phyloP scores from a whole-genome alignment of 2,329 filamentous ascomycete species.

The Elsinoe arachidis region DNA sequence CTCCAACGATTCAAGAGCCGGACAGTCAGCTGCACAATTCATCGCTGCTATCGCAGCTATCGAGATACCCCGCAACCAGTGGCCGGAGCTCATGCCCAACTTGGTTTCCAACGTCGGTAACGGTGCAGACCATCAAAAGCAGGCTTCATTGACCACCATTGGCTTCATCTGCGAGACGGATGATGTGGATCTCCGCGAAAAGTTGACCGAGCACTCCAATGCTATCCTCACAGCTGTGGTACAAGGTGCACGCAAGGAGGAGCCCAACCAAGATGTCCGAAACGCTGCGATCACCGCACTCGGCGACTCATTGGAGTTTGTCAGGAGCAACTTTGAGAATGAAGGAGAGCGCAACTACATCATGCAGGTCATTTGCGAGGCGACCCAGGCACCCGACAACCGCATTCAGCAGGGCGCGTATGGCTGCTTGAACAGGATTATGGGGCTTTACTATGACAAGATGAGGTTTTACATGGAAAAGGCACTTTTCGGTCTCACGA shows the following conservation, averaged over 20 bases:
- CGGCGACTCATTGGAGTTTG: conserved; percentile 93
- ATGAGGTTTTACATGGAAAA: conserved; percentile 99
- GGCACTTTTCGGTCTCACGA: conserved; percentile 92
- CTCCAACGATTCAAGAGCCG: conserved; percentile 72
- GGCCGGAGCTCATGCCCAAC: conserved; percentile 80
- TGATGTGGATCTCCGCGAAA: conserved; percentile 73
- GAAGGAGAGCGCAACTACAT: conserved; percentile 99
- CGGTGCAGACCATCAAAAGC: conserved; percentile 81
- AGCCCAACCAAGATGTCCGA: conserved; percentile 82
- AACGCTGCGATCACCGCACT: conserved; percentile 88
- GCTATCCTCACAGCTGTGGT: conserved; percentile 96
- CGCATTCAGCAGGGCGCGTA: conserved; percentile 94
- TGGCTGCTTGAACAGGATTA: conserved; percentile 95
- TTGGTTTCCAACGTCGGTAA: conserved; percentile 89
- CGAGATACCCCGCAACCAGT: conserved; percentile 86
- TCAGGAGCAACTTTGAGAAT: conserved; percentile 96
- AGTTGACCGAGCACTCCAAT: conserved; percentile 81
- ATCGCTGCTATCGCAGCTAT: conserved; percentile 91
- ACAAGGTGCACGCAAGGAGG: conserved; percentile 93
- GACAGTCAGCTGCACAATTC: conserved; percentile 86
- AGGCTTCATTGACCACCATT: conserved; percentile 89
- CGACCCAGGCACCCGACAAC: conserved; percentile 83
- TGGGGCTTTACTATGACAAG: conserved; percentile 98
- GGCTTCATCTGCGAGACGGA: conserved; percentile 97
- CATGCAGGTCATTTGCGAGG: conserved; percentile 99